Conservation (phyloP, 805 yeast species). For the Pichia ethanolica region DNA sequence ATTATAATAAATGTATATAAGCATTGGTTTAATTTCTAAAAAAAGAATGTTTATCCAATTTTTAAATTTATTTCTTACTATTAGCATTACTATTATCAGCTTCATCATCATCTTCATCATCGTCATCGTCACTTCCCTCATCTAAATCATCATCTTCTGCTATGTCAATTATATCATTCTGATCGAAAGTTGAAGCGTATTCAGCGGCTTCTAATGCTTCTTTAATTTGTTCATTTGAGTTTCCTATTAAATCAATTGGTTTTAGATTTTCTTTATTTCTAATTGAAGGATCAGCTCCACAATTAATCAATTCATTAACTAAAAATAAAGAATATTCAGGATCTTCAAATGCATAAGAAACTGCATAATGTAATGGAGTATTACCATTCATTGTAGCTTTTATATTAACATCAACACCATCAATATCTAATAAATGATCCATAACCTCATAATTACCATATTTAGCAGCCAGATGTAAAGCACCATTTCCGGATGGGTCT, state of each 20-base stretch:
- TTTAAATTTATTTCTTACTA: no score
- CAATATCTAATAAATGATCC: conserved; percentile 75
- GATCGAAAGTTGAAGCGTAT: conserved; percentile 47
- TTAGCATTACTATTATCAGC: no score
- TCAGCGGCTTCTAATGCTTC: conserved; percentile 77
- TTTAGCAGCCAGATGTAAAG: conserved; percentile 74
- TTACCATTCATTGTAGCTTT: conserved; percentile 62
- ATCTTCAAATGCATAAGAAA: conserved; percentile 65
- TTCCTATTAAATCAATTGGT: conserved; percentile 60
- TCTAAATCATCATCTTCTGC: conserved; percentile 34
- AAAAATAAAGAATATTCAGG: conserved; percentile 79
- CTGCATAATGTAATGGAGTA: conserved; percentile 87
- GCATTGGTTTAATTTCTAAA: no score
- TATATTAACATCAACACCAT: conserved; percentile 88
- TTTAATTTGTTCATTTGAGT: conserved; percentile 47
- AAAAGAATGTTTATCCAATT: no score
- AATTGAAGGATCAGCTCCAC: conserved; percentile 76
- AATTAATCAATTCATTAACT: conserved; percentile 76
- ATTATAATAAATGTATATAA: no score
- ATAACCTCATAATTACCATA: conserved; percentile 82
- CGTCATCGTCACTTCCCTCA: conserved; percentile 18
- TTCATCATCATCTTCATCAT: conserved; percentile 6
- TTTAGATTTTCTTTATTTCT: conserved; percentile 57
- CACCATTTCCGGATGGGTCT: conserved; percentile 73
- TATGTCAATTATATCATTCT: conserved; percentile 28